Base-by-base conservation (phyloP, 1,139 yeast species). In the Candida frijolesensis region DNA sequence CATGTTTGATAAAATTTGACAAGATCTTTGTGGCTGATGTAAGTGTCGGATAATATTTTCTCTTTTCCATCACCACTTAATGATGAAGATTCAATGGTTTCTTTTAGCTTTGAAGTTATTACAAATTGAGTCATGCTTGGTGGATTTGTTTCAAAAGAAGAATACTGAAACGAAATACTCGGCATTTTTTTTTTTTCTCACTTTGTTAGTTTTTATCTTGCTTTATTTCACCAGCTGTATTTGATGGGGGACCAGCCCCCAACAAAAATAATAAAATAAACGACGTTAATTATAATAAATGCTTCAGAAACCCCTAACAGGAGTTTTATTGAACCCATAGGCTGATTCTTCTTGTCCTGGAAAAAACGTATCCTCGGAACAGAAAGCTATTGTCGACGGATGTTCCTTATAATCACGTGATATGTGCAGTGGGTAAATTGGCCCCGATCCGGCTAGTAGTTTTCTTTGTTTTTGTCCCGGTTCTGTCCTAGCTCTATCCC, bases 1-100 rank as follows among this genome's bases (percentile, higher is more conserved):
- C 56, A 58, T 22, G 49, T 45, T 39, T 44, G 57, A 46, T 67
- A 64, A 44, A 67, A 64, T 1, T 50, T 51, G 12, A 60, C 48
- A 42, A 70, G 57, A 35, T 64, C 56, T 15, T 45, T 44, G 40
- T 64, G 64, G 33, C 63, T 50, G n/a, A 72, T 58, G 16, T 50
- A 44, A 22, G 48, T 40, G 5, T 47, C 47, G 1, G 57, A 27
- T 14, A 57, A 18, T 15, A 66, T 38, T n/a, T 55, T 47, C 1
- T 42, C 43, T 33, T 55, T 60, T 8, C 32, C 16, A 1, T 44
- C 49, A 1, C 18, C 42, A 16, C 50, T 52, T 5, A 61, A 43
- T 2, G 50, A 34, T 1, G 67, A 61, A 1, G 49, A 39, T 10
- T 34, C 37, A 5, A 68, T 63, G 9, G 59, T 32, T 2, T 54